A percentile compares a stretch with the other conserved stretches of the same genome.
Evolutionary conservation across 768 basidiomycete genomes (phyloP).

Genomic region (Gloeophyllum trabeum): DNA sequence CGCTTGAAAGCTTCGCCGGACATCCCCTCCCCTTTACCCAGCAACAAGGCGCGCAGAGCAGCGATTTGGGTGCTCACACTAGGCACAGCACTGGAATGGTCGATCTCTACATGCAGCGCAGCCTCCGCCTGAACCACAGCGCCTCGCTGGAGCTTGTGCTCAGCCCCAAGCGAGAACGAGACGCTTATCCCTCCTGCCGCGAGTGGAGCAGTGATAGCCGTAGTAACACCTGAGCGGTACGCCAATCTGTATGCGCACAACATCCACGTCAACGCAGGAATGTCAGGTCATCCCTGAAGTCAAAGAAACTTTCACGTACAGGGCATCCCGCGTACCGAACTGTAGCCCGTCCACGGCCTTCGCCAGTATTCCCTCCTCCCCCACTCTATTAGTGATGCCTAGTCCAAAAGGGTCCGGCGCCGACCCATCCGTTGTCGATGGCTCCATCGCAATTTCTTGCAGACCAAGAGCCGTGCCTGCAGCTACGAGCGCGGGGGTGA

Average conservation of each 20-base stretch:
- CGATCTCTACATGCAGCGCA: conserved; percentile 26
- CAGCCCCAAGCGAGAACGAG: conserved; percentile 27
- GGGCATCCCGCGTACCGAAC: conserved; percentile 25
- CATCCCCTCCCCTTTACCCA: conserved; percentile 14
- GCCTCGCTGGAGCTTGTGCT: conserved; percentile 25
- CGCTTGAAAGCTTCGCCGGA: conserved; percentile 11
- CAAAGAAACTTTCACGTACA: conserved; percentile 12
- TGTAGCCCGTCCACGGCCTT: conserved; percentile 56
- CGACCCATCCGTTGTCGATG: conserved; percentile 49
- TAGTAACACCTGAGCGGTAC: conserved; percentile 34
- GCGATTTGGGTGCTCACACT: conserved; percentile 26
- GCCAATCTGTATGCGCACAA: no score
- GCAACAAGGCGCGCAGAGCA: conserved; percentile 19
- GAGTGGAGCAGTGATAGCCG: conserved; percentile 25
- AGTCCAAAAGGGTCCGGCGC: no score
- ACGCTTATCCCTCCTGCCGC: conserved; percentile 26
- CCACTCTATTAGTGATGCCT: conserved; percentile 27
- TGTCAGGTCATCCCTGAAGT: not conserved
- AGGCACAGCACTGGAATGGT: conserved; percentile 2
- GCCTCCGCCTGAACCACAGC: conserved; percentile 30
- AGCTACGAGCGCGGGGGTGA: conserved; percentile 51
- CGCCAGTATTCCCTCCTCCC: conserved; percentile 29
- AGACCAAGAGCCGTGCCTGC: conserved; percentile 53
- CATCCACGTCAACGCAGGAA: no score
- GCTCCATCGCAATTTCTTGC: conserved; percentile 50